Evolutionary conservation across 1,284 basidiomycete genomes (phyloP), one percentile per base, ranked within the genome.

Genomic region (Trichosporon asahii): DNA sequence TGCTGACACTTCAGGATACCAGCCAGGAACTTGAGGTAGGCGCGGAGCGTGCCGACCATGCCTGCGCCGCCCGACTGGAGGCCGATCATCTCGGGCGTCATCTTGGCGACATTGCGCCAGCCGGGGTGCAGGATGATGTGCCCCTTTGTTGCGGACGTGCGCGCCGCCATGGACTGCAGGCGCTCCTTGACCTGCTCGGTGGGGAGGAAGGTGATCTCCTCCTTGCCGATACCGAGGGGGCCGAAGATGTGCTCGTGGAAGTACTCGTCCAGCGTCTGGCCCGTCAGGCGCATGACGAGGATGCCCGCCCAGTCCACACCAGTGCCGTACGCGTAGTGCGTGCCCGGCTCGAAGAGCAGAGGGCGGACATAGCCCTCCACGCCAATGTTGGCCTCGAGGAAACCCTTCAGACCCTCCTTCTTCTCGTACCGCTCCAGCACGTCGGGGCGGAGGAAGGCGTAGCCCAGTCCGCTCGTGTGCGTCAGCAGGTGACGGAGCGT

Each of bases 261-360:
- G 69, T 78, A 80, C 1, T 75, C 76, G 46, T 79, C 79, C 21
- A 83, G 75, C 1, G 70, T 70, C 25, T 72, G 35, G 2, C 79
- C 80, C 0, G 74, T 76, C n/a, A 78, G 55, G 14, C 82, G 77
- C 53, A 74, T 70, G 46, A 84, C 75, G 67, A 81, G 44, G 55
- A 75, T 27, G 18, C 78, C 82, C 21, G 77, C 75, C 79, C 78
- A 82, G 66, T 85, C 84, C 37, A 82, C 79, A 0, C 79, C 78
- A 27, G 72, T 71, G 14, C 66, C 57, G 74, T 82, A 81, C 29
- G 31, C 35, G 69, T 68, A 82, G 7, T 61, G 65, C 0, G 76
- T 77, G 2, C 80, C 79, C 3, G 81, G 81, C 65, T 81, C 76
- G 65, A 75, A 81, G 25, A 76, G 60, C 21, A 78, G 68, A 0